phyloP scores from a whole-genome alignment of 2,329 filamentous ascomycete genomes.

The Pseudophaeomoniella oleicola region DNA sequence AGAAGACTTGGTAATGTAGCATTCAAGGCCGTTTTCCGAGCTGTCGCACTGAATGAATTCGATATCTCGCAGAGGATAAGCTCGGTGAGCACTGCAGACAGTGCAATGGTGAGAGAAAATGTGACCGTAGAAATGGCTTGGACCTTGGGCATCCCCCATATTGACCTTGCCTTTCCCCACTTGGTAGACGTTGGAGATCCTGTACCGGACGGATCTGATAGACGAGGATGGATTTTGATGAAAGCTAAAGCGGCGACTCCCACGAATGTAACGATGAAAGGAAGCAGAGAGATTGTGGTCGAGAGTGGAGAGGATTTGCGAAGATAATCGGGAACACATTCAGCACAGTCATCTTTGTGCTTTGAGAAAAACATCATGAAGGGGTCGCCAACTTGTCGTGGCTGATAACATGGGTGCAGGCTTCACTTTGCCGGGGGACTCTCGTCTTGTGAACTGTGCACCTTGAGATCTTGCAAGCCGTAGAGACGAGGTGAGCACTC shows the following conservation, averaged over 20 bases:
- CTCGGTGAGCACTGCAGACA: constrained; percentile 64
- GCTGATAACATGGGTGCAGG: not conserved
- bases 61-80: constrained; percentile 75
- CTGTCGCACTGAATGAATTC: constrained; percentile 53
- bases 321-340: constrained; percentile 12
- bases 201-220: constrained; percentile 38
- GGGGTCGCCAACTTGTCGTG: not conserved
- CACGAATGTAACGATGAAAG: constrained; percentile 58
- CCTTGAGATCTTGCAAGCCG: too few relatives aligned
- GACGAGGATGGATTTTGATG: constrained; percentile 56
- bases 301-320: constrained; percentile 7
- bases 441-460: too few relatives aligned
- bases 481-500: too few relatives aligned
- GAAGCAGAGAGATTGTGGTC: constrained; percentile 40
- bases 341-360: constrained; percentile 13
- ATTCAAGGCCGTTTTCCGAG: constrained; percentile 52
- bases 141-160: constrained; percentile 6
- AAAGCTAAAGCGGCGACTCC: constrained; percentile 48
- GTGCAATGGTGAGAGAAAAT: constrained; percentile 62
- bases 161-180: constrained; percentile 28
- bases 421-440: too few relatives aligned
- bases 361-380: constrained; percentile 9
- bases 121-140: constrained; percentile 40
- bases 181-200: constrained; percentile 31
- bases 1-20: constrained; percentile 57